Evolutionary conservation across 2,329 filamentous ascomycete genomes (phyloP).

Genomic region (Blumeria graminis): DNA sequence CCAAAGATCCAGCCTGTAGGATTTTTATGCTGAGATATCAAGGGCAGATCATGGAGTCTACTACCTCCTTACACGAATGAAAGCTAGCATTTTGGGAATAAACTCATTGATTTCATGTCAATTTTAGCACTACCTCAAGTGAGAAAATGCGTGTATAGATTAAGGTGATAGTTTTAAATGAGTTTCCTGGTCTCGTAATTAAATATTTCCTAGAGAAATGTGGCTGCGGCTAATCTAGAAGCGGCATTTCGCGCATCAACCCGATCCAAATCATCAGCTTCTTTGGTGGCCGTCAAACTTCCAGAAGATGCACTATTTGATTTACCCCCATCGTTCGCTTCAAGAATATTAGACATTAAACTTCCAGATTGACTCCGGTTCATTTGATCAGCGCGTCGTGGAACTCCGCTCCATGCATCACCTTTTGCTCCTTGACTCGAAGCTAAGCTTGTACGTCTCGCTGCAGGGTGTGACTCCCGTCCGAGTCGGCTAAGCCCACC

Average conservation of each 20-base stretch:
- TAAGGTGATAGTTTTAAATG: no score
- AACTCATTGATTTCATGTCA: no score
- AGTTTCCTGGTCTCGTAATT: no score
- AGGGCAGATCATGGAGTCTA: no score
- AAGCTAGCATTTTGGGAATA: no score
- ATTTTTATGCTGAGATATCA: no score
- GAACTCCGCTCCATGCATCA: conserved; percentile 94
- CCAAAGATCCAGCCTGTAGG: no score
- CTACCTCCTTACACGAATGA: no score
- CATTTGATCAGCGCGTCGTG: conserved; percentile 48
- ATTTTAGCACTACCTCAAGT: no score
- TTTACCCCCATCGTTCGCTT: conserved; percentile 33
- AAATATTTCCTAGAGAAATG: not conserved
- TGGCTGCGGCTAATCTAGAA: conserved; percentile 37
- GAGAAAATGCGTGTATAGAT: no score
- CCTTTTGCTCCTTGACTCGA: conserved; percentile 88
- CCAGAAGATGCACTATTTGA: conserved; percentile 21
- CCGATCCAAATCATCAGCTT: conserved; percentile 65
- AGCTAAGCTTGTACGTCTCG: conserved; percentile 50
- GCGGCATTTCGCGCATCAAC: conserved; percentile 92
- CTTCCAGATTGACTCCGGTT: conserved; percentile 55
- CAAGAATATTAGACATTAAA: conserved; percentile 36
- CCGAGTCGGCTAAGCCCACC: conserved; percentile 78
- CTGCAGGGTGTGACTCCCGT: conserved; percentile 57
- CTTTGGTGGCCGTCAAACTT: conserved; percentile 32